Evolutionary conservation across 176 grass and related monocot genomes (phyloP), one percentile per base, ranked within the genome.

Genomic region (Triticum timopheevii): DNA sequence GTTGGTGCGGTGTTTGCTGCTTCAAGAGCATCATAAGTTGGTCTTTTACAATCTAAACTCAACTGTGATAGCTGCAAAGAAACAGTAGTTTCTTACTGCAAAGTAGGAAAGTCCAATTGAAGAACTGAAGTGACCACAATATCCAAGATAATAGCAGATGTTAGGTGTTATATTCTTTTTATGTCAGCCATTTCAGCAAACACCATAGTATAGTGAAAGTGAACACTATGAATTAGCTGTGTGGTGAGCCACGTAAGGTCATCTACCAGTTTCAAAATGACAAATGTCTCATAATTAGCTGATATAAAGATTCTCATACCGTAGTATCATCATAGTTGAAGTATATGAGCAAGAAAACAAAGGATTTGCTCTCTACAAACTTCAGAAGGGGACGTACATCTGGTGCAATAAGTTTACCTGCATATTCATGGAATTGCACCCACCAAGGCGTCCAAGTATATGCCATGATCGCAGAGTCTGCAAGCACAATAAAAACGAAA

Each of bases 391-490:
- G 11, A 12, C 54, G 22, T 83, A 68, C 15, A 87, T 76, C 16
- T 17, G 65, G 16, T 56, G 13, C 42, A 65, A 34, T 42, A 85
- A 83, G 17, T 70, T 72, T 90, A 98, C 96, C 93, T 98, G 96
- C 96, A 95, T 94, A 88, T 98, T 98, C 90, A 92, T 91, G 31
- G 96, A 94, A 93, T 98, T 98, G 93, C 84, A 98, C 39, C 96
- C 93, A 49, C 96, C 96, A 67, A 98, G 96, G 71, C 88, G 90
- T 69, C 96, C 96, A 80, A 96, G 76, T 72, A 98, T 90, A 83
- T 95, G 92, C 96, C 96, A 98, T 64, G 92, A 91, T 34, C 96
- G 90, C 66, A 98, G 84, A 92, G 92, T 82, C 96, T 98, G 62
- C 66, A 85, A 82, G 61, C 38, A 89, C 6, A 67, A 88, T 56